Evolutionary conservation across 306 rosid species (phyloP).

Genomic region (Dryas octopetala): DNA sequence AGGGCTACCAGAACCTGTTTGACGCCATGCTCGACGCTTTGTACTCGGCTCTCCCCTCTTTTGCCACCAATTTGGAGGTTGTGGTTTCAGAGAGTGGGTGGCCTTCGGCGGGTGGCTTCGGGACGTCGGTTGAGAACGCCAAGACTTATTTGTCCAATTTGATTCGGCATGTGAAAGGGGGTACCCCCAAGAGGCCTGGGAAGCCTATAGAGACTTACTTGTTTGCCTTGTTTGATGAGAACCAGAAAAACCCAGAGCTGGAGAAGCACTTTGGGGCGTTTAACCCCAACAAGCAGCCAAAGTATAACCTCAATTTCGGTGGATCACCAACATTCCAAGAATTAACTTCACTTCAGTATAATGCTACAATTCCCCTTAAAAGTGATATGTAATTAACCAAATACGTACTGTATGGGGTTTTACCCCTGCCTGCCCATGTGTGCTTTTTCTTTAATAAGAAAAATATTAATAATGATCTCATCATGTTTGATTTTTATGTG

Average conservation of each 20-base stretch:
- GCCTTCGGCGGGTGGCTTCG: constrained; percentile 61
- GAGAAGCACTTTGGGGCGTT: constrained; percentile 43
- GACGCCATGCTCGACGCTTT: constrained; percentile 59
- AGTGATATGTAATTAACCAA: constrained; percentile 22
- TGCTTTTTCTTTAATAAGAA: too few species aligned
- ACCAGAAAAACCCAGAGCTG: constrained; percentile 24
- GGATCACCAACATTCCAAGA: constrained; percentile 6
- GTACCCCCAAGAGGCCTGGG: constrained; percentile 62
- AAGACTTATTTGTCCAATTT: constrained; percentile 43
- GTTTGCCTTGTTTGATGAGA: constrained; percentile 46
- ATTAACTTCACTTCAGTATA: constrained; percentile 2
- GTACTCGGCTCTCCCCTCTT: constrained; percentile 31
- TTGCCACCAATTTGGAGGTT: constrained; percentile 28
- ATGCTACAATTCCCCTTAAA: constrained; percentile 13
- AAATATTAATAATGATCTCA: too few species aligned
- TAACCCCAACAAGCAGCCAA: constrained; percentile 32
- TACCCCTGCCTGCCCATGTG: too few species aligned
- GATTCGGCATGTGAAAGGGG: constrained; percentile 49
- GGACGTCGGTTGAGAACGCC: constrained; percentile 46
- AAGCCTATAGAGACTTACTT: constrained; percentile 37
- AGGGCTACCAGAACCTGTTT: constrained; percentile 57
- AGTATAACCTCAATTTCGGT: constrained; percentile 30
- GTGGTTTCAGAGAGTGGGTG: constrained; percentile 74
- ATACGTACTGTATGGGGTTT: too few species aligned
- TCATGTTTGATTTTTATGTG: too few species aligned